Base-by-base conservation (phyloP, 2,329 filamentous ascomycete genomes). In the Metarhizium brunneum region DNA sequence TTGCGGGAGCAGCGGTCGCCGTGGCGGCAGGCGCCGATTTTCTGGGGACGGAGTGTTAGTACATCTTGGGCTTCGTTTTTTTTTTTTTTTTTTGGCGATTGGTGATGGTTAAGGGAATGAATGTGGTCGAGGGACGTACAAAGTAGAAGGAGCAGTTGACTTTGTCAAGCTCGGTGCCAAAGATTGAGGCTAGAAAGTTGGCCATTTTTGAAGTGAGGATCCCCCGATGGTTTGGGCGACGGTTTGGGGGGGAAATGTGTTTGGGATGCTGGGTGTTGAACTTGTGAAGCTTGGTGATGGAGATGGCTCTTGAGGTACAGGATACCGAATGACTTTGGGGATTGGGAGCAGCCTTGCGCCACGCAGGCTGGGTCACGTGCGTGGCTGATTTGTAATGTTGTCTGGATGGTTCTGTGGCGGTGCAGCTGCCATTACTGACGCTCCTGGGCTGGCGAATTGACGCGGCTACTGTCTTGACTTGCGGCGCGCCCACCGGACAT, bases 151-250 rank as follows among this genome's bases (percentile, higher is more conserved):
- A 94, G 83, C 94, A 96, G 83, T 97, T 96, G 79, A 96, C 92
- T 71, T 92, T 99, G 85, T 99, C 94, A 75, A 97, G 94, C 82
- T 99, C 94, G 35, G 94, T 99, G 68, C 94, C 94, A 81, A 99
- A 99, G 77, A 99, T 99, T 71, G 91, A 96, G 68, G 94, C 94
- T 72, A 99, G 88, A 72, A 96, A 97, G 80, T 96, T 96, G 69
- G 92, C 92, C 92, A 96, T 96, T 57, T 53, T 73, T 18, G 54
- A 14, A 3, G 36, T 20, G 25, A 29, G 13, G 2, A 38, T 35
- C n/a, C 5, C 14, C 11, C 14, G 38, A 16, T 16, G 38, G 14
- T 2, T 13, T 3, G 32, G 49, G 54, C 52, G 43, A 18, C n/a
- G 58, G 7, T 35, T 35, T 35, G 43, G 50, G 50, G 6, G 47